Conservation (phyloP, 805 yeast species). For the Hanseniaspora thailandica region DNA sequence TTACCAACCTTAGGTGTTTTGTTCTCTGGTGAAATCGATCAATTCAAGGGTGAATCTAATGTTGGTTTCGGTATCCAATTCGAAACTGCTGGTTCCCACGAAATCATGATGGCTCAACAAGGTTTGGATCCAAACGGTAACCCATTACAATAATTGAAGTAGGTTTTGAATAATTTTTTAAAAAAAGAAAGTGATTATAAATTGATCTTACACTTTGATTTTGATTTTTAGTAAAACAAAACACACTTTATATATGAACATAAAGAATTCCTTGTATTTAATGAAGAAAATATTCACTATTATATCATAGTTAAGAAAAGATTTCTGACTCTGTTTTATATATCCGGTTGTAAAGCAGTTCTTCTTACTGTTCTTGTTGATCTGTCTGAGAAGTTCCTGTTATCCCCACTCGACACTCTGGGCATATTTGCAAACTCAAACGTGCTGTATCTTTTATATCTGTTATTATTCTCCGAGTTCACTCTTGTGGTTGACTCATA, state of each 20-base stretch:
- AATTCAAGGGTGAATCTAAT: constrained; percentile 61
- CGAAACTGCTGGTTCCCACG: constrained; percentile 90
- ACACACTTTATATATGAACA: not conserved
- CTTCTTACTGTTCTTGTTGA: constrained; percentile 6
- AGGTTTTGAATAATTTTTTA: too few species aligned
- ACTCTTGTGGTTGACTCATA: not conserved
- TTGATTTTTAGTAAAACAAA: not conserved
- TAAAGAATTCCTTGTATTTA: constrained; percentile 3
- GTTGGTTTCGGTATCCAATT: constrained; percentile 91
- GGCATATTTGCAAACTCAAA: not conserved
- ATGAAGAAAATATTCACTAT: too few species aligned
- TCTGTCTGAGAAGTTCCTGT: not conserved
- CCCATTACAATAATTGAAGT: constrained; percentile 66
- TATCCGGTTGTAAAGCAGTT: not conserved
- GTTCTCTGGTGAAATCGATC: constrained; percentile 90
- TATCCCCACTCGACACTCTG: not conserved
- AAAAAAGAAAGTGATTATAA: not conserved
- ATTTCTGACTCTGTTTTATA: not conserved
- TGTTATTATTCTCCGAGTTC: constrained; percentile 4
- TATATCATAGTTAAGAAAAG: not conserved
- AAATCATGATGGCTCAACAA: constrained; percentile 81
- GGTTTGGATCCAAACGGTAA: constrained; percentile 78
- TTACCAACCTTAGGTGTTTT: constrained; percentile 81
- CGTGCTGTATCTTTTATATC: constrained; percentile 10
- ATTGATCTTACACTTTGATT: not conserved